Base-by-base conservation (phyloP, 148 eudicot genomes). In the Fagopyrum tataricum region DNA sequence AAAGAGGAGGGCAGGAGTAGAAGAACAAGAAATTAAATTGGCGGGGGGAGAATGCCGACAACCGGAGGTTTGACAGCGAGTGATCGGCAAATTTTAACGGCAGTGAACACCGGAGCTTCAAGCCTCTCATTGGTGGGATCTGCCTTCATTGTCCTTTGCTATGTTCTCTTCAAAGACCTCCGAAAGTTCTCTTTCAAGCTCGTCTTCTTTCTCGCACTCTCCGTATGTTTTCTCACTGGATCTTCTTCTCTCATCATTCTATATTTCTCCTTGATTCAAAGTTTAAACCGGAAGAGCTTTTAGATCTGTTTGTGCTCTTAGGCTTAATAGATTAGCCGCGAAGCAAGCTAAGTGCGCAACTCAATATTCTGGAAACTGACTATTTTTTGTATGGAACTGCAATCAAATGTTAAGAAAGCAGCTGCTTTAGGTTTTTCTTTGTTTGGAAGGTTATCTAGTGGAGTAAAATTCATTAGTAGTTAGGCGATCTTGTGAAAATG, bases 111-210 rank as follows among this genome's bases (percentile, higher is more conserved):
- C 48, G 96, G 84, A 72, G 98, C 97, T 15, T 87, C 98, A 9
- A 94, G 80, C 61, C 81, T 94, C 14, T 94, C 98, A 0, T 53
- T 94, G 31, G 18, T 90, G 12, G 98, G 97, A 6, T 94, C 98
- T 0, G 85, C 86, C 2, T 95, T 95, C 84, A 86, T 95, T 1
- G 90, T 91, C 9, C 82, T 95, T 6, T 95, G 98, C 73, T 95
- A 91, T 66, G 76, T 95, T n/a, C 88, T 88, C 76, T 90, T 95
- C 75, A 91, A 91, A 70, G 96, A 95, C 7, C 98, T 95, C 72
- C 97, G 96, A 82, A 95, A 95, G 75, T 95, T 95, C 85, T 91
- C 97, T 75, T 95, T 95, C 92, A 95, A 95, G 81, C 98, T 95
- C 84, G 96, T 95, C 75, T 95, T 95, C 79, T 91, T 81, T 73